A percentile compares a stretch with the other conserved stretches of the same genome.
Conservation (phyloP, 2,329 filamentous ascomycete species). For the Magnaporthiopsis rhizophila region DNA sequence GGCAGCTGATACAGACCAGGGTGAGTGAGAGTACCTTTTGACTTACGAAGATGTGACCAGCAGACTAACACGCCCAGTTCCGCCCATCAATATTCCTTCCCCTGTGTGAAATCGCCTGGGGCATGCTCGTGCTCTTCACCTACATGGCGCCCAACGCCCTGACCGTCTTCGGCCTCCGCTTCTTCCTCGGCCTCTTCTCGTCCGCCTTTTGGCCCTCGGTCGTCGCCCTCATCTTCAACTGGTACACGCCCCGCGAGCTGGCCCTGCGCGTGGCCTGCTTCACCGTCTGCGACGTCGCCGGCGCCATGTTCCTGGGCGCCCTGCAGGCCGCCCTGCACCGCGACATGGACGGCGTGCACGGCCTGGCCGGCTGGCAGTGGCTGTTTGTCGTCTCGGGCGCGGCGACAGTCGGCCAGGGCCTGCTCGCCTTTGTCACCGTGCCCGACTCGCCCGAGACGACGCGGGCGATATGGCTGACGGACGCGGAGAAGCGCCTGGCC, state of each 20-base stretch:
- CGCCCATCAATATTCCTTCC: conserved; percentile 4
- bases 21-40: conserved; percentile 12
- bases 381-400: conserved; percentile 7
- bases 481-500: conserved; percentile 12
- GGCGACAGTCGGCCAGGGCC: conserved; percentile 21
- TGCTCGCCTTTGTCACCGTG: conserved; percentile 31
- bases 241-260: conserved; percentile 35
- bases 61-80: background rate
- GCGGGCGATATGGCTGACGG: conserved; percentile 15
- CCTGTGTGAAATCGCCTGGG: conserved; percentile 22
- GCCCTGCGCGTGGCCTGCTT: conserved; percentile 25
- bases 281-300: conserved; percentile 5
- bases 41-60: too few species aligned
- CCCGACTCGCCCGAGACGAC: conserved; percentile 19
- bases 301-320: conserved; percentile 16
- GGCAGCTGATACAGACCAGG: conserved; percentile 30
- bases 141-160: conserved; percentile 29
- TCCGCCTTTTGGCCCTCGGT: conserved; percentile 6
- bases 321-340: conserved; percentile 22
- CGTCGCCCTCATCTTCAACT: conserved; percentile 17
- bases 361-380: conserved; percentile 23
- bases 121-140: conserved; percentile 21
- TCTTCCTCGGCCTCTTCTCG: conserved; percentile 31
- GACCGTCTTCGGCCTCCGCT: conserved; percentile 31
- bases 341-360: conserved; percentile 20